Evolutionary conservation across 208 protist species (phyloP), one percentile per base, ranked within the genome.

Genomic region (Plasmodiophora brassicae): DNA sequence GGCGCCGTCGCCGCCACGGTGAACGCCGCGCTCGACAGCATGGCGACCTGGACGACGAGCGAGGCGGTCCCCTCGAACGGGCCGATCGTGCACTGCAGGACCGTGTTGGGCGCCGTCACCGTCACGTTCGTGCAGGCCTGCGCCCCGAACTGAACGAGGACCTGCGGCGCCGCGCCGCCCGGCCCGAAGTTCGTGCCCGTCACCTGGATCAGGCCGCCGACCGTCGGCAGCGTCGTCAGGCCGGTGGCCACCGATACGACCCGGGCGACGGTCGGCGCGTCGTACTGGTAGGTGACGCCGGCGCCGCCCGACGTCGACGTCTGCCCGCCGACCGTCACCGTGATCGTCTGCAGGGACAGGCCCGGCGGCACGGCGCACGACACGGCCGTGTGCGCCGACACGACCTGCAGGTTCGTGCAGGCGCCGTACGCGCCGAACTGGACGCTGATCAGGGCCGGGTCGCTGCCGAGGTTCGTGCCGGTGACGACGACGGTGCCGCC

Each of bases 401-500:
- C n/a, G 41, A 78, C 32, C n/a, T n/a, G 5, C 20, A 38, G 65
- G 32, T n/a, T 44, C n/a, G 65, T 5, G 41, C 65, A 78, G 20
- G 14, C 41, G 32, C 65, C 32, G 5, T 5, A 5, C 5, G 32
- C 65, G 41, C 5, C 65, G 41, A 78, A 78, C n/a, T 44, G 20
- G 14, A 78, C 65, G 41, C 14, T 36, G 5, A 78, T 38, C n/a
- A 44, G 32, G 65, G 65, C 20, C 32, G 41, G 32, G 20, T 5
- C 65, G n/a, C 5, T 38, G 10, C 83, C 83, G 20, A 86, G 41
- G 45, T 86, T 46, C 20, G 83, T 54, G n/a, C 83, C 83, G 5
- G 83, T 54, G 10, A 86, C 10, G 10, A 45, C 45, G 83, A 86
- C 41, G 83, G 45, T 46, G 8, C 83, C 83, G 1, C 83, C 83